Base-by-base conservation (phyloP, 2,329 filamentous ascomycete species). In the Alternaria ethzedia region DNA sequence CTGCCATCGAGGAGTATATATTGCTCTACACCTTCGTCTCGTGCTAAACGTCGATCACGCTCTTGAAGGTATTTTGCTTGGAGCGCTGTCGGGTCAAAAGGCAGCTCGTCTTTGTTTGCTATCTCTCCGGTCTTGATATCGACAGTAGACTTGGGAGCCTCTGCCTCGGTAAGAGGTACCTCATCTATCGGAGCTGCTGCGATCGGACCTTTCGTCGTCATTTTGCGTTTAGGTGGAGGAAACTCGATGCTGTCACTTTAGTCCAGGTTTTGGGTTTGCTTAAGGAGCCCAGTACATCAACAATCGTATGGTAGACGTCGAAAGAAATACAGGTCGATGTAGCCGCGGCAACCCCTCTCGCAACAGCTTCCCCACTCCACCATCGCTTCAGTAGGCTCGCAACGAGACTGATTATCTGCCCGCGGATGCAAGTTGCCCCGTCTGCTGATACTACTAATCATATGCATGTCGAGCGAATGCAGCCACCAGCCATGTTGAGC, bases 61-160 rank as follows among this genome's bases (percentile, higher is more conserved):
- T 78, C 75, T 6, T 63, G 66, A 13, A 71, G 58, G 52, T 78
- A 78, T 55, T 73, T 76, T 41, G 67, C 69, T 41, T 71, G 73
- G 41, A 77, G 70, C 13, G 67, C 63, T 52, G 49, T 13, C 20
- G 74, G 71, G 32, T 76, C 70, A 51, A 75, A 76, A 2, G 69
- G 50, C 3, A 75, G 67, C 1, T 63, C 47, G n/a, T 72, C 36
- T n/a, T 66, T 51, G 28, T 65, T 50, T 10, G 63, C 64, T 13
- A 67, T 51, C 13, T 75, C 62, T 13, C 60, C 61, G 9, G 59
- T 65, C 51, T 69, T 71, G 32, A 65, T 61, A 11, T 70, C 65
- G n/a, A 68, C 66, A 7, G 55, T 41, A 3, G 66, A 52, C 52
- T 75, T 74, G 15, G 61, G 26, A 13, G 61, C 51, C 13, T 63